Conservation (phyloP, 1,139 yeast genomes). For the Lodderomyces theae region DNA sequence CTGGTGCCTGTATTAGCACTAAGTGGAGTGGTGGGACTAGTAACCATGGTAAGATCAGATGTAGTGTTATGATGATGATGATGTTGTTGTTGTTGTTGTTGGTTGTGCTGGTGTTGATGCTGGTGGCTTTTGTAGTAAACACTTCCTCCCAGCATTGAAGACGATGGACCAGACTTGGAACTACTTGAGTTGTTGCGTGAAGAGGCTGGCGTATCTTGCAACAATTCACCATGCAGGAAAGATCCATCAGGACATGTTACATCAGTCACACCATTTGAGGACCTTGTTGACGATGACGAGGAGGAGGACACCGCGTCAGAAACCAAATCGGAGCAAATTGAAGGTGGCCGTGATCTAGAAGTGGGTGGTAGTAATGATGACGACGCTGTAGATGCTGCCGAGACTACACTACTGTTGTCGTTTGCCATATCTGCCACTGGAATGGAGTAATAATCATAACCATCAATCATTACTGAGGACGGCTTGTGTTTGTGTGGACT, state of each 20-base stretch:
- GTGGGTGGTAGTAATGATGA: background rate
- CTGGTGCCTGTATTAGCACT: background rate
- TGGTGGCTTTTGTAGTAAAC: no score
- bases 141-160: no score
- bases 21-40: conserved; percentile 6
- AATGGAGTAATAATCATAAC: background rate
- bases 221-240: background rate
- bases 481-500: background rate
- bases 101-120: no score
- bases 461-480: background rate
- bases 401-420: background rate
- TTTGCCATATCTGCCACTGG: background rate
- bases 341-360: conserved; percentile 5
- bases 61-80: background rate
- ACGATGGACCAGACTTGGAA: conserved; percentile 10
- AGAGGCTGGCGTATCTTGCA: conserved; percentile 3
- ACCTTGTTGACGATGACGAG: background rate
- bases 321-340: background rate
- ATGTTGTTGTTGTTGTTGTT: no score
- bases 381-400: background rate
- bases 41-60: background rate
- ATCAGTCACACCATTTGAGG: background rate
- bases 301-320: background rate
- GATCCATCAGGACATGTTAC: background rate
- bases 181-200: conserved; percentile 12